These are phyloP conservation scores for Vitis hybrid DNA, from an alignment of 177 flowering plant species.

Conservation along the genomic window DNA sequence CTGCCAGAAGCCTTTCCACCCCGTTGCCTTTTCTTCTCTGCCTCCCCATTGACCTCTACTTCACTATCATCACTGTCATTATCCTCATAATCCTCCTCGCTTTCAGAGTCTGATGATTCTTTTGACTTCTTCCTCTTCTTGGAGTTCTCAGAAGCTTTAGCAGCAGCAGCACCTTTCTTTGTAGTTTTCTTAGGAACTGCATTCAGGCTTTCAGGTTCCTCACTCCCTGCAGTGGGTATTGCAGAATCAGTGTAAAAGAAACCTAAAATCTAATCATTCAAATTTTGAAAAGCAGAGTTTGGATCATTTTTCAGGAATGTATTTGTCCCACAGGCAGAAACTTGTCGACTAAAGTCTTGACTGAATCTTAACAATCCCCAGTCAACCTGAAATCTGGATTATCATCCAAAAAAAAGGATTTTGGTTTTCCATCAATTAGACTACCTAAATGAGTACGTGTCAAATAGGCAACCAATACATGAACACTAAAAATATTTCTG, in stretches of 20 bases:
- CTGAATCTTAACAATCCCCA: no score
- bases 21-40: constrained; percentile 26
- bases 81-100: constrained; percentile 41
- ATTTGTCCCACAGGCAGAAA: no score
- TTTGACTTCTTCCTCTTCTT: constrained; percentile 70
- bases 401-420: no score
- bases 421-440: no score
- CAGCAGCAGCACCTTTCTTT: constrained; percentile 40
- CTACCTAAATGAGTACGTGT: no score
- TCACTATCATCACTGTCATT: constrained; percentile 41
- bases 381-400: no score
- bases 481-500: neutral
- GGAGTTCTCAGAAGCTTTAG: constrained; percentile 41
- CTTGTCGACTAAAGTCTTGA: no score
- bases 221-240: constrained; percentile 35
- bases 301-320: no score
- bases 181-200: constrained; percentile 32
- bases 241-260: neutral
- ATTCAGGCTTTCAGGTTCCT: constrained; percentile 26
- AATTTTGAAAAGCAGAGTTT: no score
- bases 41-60: constrained; percentile 46
- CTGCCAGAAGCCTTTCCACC: constrained; percentile 50
- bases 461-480: no score
- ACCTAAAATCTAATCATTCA: no score
- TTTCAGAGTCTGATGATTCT: constrained; percentile 57